Evolutionary conservation across 1,284 basidiomycete genomes (phyloP).

Genomic region (Ustilago cynodontis): DNA sequence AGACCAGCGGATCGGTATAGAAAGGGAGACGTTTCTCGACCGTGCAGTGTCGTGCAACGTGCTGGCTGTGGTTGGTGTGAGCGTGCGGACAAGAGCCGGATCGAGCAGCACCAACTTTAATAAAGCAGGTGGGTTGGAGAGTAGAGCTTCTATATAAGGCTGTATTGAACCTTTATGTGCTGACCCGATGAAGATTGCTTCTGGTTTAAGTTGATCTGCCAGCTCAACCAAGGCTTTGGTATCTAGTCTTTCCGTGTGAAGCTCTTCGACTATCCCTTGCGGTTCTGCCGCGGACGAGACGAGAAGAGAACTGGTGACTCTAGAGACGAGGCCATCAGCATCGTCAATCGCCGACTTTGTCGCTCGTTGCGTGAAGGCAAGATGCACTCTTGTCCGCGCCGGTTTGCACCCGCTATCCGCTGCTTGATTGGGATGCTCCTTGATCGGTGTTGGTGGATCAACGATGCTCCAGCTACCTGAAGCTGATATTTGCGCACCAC

Average conservation of each 20-base stretch:
- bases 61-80: constrained; percentile 19
- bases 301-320: constrained; percentile 11
- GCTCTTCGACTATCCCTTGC: neutral
- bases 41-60: constrained; percentile 19
- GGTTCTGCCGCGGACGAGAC: neutral
- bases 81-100: constrained; percentile 16
- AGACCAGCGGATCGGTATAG: constrained; percentile 28
- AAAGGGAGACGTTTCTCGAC: constrained; percentile 3
- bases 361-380: constrained; percentile 21
- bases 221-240: neutral
- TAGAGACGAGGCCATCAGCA: constrained; percentile 11
- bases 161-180: constrained; percentile 9
- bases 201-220: neutral
- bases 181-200: constrained; percentile 34
- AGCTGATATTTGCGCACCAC: constrained; percentile 11
- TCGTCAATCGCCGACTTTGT: constrained; percentile 8
- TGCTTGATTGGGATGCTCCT: constrained; percentile 1
- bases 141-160: constrained; percentile 11
- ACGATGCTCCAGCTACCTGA: constrained; percentile 44
- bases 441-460: constrained; percentile 23
- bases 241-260: constrained; percentile 18
- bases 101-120: constrained; percentile 22
- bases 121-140: neutral
- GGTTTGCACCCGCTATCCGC: neutral
- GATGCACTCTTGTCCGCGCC: constrained; percentile 5